Conservation (phyloP, 257 asterid species). For the Linderniella brevidens region DNA sequence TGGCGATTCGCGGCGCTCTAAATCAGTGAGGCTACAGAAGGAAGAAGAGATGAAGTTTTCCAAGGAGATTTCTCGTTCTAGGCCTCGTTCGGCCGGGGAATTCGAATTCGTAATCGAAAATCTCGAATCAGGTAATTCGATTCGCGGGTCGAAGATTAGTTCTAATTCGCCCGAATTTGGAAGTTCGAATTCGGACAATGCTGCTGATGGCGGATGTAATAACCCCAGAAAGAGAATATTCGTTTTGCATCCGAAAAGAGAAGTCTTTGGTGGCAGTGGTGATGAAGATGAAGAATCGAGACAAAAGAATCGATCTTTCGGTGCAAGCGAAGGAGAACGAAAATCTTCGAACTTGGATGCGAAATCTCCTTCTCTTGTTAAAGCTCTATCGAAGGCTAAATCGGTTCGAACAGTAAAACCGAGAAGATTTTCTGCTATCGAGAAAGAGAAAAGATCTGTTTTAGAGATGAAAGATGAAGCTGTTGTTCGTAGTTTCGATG, state of each 20-base stretch:
- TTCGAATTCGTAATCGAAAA: constrained; percentile 23
- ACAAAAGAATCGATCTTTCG: constrained; percentile 7
- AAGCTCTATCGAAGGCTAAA: constrained; percentile 33
- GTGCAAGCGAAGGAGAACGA: constrained; percentile 11
- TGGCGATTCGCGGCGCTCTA: constrained; percentile 26
- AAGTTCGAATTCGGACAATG: constrained; percentile 13
- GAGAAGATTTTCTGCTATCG: constrained; percentile 13
- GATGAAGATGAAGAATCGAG: too few species aligned
- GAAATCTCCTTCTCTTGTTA: constrained; percentile 23
- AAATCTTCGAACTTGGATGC: constrained; percentile 18
- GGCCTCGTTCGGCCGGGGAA: constrained; percentile 50
- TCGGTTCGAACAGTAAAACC: constrained; percentile 68
- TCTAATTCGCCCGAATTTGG: constrained; percentile 22
- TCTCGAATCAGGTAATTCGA: constrained; percentile 18
- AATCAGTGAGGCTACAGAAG: constrained; percentile 26
- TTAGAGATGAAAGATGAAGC: constrained; percentile 13
- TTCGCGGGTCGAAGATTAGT: constrained; percentile 10
- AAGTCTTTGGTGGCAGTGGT: too few species aligned
- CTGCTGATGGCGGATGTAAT: constrained; percentile 12
- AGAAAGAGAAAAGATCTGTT: constrained; percentile 15
- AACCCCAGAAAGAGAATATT: constrained; percentile 1
- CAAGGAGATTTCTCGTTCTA: constrained; percentile 16
- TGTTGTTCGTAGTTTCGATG: constrained; percentile 13
- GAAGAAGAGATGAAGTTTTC: constrained; percentile 16
- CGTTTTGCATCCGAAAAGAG: constrained; percentile 14